Evolutionary conservation across 176 grass and related monocot species (phyloP).

Genomic region (Lolium rigidum): DNA sequence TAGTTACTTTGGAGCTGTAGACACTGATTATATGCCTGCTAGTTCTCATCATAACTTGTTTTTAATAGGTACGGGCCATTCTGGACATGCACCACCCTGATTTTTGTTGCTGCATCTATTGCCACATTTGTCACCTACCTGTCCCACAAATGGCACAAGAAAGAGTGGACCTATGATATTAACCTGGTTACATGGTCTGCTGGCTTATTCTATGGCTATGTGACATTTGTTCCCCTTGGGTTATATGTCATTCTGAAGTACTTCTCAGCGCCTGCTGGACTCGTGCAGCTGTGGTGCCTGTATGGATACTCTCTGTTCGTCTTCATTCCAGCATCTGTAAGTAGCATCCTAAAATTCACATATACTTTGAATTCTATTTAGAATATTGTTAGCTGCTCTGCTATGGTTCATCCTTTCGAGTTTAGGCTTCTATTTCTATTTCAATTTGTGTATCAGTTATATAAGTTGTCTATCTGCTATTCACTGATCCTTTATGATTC

Average conservation of each 20-base stretch:
- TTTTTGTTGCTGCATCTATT: conserved; percentile 92
- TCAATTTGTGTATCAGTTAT: neutral
- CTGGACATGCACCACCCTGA: conserved; percentile 97
- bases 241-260: conserved; percentile 94
- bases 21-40: neutral
- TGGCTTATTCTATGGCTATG: conserved; percentile 97
- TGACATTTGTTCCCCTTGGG: conserved; percentile 88
- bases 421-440: conserved; percentile 9
- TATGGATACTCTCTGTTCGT: conserved; percentile 96
- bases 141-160: conserved; percentile 93
- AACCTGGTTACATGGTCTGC: conserved; percentile 99
- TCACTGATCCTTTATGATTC: neutral
- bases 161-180: conserved; percentile 96
- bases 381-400: neutral
- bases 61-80: conserved; percentile 91
- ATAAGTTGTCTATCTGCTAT: conserved; percentile 16
- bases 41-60: conserved; percentile 37
- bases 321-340: conserved; percentile 96
- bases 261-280: conserved; percentile 93
- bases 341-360: conserved; percentile 8
- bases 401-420: conserved; percentile 11
- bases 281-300: conserved; percentile 94
- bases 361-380: neutral
- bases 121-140: conserved; percentile 97
- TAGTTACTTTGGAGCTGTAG: neutral